A percentile compares a stretch with the other conserved stretches of the same genome.
Evolutionary conservation across 1,284 basidiomycete genomes (phyloP).

Genomic region (Hortiboletus rubellus): DNA sequence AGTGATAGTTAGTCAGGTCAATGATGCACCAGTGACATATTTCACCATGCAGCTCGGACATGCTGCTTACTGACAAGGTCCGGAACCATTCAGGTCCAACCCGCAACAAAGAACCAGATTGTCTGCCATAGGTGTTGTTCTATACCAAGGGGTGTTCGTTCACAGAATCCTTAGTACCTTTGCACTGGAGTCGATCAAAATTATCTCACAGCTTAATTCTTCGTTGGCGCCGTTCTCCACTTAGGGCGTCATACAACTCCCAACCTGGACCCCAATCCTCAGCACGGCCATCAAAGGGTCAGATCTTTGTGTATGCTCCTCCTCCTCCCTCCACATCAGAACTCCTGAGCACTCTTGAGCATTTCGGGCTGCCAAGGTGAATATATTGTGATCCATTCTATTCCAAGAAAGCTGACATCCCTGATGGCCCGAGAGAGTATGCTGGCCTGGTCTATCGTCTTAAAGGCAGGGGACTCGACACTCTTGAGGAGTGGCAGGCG

Average conservation of each 20-base stretch:
- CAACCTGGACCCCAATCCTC: conserved; percentile 7
- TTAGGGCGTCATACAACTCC: conserved; percentile 25
- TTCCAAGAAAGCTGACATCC: conserved; percentile 71
- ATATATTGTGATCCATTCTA: conserved; percentile 81
- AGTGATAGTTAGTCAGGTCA: conserved; percentile 1
- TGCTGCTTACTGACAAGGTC: not conserved
- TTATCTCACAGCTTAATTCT: not conserved
- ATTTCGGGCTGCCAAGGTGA: conserved; percentile 55
- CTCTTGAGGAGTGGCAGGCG: conserved; percentile 54
- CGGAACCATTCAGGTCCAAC: not conserved
- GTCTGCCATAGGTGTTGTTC: conserved; percentile 21
- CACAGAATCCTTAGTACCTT: conserved; percentile 19
- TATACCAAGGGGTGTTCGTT: not conserved
- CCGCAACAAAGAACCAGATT: conserved; percentile 19
- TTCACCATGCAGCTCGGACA: conserved; percentile 7
- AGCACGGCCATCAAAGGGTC: not conserved
- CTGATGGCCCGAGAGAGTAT: conserved; percentile 71
- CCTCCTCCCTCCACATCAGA: conserved; percentile 57
- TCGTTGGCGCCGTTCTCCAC: not conserved
- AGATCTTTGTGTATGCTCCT: conserved; percentile 43
- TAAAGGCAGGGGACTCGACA: conserved; percentile 53
- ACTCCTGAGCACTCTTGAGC: conserved; percentile 55
- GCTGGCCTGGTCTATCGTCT: conserved; percentile 78
- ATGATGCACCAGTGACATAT: conserved; percentile 1
- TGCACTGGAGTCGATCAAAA: conserved; percentile 12